These are phyloP conservation scores for Hyaloperonospora arabidopsidis DNA, from an alignment of 352 stramenopile genomes.

Conservation along the genomic window DNA sequence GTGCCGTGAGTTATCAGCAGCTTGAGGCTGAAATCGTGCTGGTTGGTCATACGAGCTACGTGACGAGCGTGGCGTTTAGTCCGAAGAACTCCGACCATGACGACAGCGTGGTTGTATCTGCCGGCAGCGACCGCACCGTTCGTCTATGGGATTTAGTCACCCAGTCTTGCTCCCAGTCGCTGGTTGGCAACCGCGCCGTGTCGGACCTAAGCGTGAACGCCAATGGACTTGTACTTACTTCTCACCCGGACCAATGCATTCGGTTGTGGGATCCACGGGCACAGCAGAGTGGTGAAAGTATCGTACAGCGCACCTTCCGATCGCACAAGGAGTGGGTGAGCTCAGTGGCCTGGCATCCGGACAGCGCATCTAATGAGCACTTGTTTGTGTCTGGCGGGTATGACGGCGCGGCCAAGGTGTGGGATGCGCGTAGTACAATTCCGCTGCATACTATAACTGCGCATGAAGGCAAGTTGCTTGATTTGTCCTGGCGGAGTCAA, in stretches of 20 bases:
- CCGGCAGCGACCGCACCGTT: conserved; percentile 60
- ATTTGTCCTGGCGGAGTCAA: conserved; percentile 49
- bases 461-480: conserved; percentile 69
- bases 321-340: conserved; percentile 84
- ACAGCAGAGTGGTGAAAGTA: conserved; percentile 53
- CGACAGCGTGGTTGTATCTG: conserved; percentile 49
- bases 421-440: conserved; percentile 66
- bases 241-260: conserved; percentile 72
- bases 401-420: conserved; percentile 75
- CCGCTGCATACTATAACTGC: conserved; percentile 69
- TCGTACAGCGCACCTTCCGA: conserved; percentile 74
- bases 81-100: conserved; percentile 36
- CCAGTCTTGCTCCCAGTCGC: conserved; percentile 62
- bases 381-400: conserved; percentile 73
- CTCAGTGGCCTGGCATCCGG: conserved; percentile 58
- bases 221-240: conserved; percentile 57
- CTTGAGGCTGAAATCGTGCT: conserved; percentile 69
- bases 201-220: conserved; percentile 63
- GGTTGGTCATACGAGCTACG: conserved; percentile 66
- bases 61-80: conserved; percentile 69
- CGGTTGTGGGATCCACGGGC: conserved; percentile 78
- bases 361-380: conserved; percentile 36
- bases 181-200: conserved; percentile 68
- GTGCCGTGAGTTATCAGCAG: conserved; percentile 54
- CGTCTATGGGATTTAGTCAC: conserved; percentile 74